Conservation (phyloP, 208 protist species). For the Acanthamoeba triangularis region DNA sequence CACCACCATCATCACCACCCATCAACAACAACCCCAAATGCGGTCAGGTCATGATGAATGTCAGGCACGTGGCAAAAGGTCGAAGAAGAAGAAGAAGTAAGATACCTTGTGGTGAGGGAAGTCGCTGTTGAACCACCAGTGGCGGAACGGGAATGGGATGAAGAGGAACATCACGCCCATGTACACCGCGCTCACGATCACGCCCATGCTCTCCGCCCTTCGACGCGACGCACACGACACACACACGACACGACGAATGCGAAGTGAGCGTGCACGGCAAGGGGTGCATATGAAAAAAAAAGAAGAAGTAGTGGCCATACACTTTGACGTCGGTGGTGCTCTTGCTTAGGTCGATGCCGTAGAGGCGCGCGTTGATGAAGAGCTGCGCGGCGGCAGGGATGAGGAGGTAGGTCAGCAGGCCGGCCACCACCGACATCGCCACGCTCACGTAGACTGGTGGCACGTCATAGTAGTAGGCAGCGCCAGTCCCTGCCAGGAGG, state of each 20-base stretch:
- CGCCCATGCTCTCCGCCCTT: constrained; percentile 90
- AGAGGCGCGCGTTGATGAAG: constrained; percentile 94
- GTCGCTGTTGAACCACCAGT: constrained; percentile 56
- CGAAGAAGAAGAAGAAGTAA: neutral
- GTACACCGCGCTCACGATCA: constrained; percentile 90
- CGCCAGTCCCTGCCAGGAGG: neutral
- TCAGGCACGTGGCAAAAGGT: neutral
- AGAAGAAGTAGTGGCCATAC: constrained; percentile 79
- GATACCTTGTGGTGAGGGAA: constrained; percentile 81
- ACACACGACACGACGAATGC: constrained; percentile 29
- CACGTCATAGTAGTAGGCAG: constrained; percentile 27
- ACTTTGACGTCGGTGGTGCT: constrained; percentile 91
- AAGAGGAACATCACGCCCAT: constrained; percentile 90
- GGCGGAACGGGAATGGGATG: constrained; percentile 79
- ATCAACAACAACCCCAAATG: neutral
- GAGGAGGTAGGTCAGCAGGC: constrained; percentile 47
- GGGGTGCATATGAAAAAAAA: constrained; percentile 89
- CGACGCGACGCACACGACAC: too few relatives aligned
- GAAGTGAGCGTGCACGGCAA: constrained; percentile 92
- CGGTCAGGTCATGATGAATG: constrained; percentile 1
- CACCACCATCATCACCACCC: too few relatives aligned
- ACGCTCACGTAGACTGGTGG: neutral
- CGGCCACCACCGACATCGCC: neutral
- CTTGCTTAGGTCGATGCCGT: constrained; percentile 98
- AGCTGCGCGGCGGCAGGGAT: constrained; percentile 82